Base-by-base conservation (phyloP, 805 yeast genomes). In the Scheffersomyces stipitis region DNA sequence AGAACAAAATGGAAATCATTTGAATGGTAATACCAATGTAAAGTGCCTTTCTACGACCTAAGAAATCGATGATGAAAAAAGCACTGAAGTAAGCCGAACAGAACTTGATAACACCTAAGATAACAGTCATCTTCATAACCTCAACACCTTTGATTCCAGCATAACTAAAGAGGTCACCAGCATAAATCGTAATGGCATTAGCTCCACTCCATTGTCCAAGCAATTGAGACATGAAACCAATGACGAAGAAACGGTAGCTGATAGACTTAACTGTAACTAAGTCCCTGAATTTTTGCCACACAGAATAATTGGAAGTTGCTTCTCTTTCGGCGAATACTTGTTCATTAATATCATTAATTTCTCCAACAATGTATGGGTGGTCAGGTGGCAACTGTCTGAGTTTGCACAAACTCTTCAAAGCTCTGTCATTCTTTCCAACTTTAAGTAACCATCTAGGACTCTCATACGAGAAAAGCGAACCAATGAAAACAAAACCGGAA, bases 191-290 rank as follows among this genome's bases (percentile, higher is more conserved):
- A 30, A 78, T 59, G 5, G 80, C 69, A 44, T 70, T 71, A 5
- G 81, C 76, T 34, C 81, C 80, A n/a, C 77, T 69, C 81, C 81
- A 78, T 56, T 78, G 81, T 26, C 73, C 74, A 27, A 77, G 59
- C 10, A 76, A 28, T 53, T 76, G 82, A 20, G 71, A 62, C 37
- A 54, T 41, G 24, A 66, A 38, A 30, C 76, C 71, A 26, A 76
- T 44, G 5, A 58, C 45, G 31, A 77, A 62, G 40, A 63, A 62
- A 55, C 81, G 63, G 56, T 72, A 71, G 37, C 73, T 56, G 37
- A 73, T 60, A 4, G 78, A 69, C 36, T 52, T 60, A 26, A 61
- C 63, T 5, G 49, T 18, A 26, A 70, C 37, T 18, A 72, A 51
- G 28, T 69, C 74, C 42, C 56, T 65, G 31, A 51, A 29, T 29